Percentiles rank a stretch among this genome's conserved stretches.
Evolutionary conservation across 129 eudicot species (phyloP).

Genomic region (Glebionis coronaria): DNA sequence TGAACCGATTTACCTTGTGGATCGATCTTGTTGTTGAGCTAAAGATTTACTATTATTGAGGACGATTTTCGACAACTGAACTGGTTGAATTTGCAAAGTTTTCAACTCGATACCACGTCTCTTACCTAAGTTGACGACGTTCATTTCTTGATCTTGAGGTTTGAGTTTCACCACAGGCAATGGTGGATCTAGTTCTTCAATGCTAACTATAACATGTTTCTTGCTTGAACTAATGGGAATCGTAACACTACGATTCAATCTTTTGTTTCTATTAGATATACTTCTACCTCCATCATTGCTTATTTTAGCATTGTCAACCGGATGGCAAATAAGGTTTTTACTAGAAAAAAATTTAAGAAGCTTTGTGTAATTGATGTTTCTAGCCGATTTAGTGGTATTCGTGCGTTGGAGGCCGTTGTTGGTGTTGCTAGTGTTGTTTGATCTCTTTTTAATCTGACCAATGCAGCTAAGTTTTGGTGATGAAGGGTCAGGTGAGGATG

Average conservation of each 20-base stretch:
- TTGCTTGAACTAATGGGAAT: conserved; percentile 6
- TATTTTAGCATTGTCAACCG: conserved; percentile 14
- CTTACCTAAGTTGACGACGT: conserved; percentile 53
- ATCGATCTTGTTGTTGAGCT: no score
- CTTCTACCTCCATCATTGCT: not conserved
- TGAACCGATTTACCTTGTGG: no score
- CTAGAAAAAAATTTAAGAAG: conserved; percentile 52
- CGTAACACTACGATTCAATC: conserved; percentile 23
- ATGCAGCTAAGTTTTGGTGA: conserved; percentile 76
- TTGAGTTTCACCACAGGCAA: conserved; percentile 73
- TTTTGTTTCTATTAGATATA: conserved; percentile 25
- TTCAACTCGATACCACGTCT: conserved; percentile 47
- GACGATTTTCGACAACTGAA: conserved; percentile 5
- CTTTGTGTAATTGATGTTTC: conserved; percentile 37
- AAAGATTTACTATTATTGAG: no score
- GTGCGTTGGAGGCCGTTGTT: not conserved
- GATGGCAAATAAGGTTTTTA: conserved; percentile 36
- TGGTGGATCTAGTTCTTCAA: conserved; percentile 40
- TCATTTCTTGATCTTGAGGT: conserved; percentile 21
- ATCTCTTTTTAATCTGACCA: conserved; percentile 63
- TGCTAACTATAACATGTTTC: conserved; percentile 2
- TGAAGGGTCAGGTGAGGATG: conserved; percentile 45
- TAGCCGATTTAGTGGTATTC: not conserved
- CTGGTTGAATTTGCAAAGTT: conserved; percentile 51
- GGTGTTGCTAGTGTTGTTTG: conserved; percentile 27